phyloP scores from a whole-genome alignment of 2,329 filamentous ascomycete species.

The Neonectria coccinea region DNA sequence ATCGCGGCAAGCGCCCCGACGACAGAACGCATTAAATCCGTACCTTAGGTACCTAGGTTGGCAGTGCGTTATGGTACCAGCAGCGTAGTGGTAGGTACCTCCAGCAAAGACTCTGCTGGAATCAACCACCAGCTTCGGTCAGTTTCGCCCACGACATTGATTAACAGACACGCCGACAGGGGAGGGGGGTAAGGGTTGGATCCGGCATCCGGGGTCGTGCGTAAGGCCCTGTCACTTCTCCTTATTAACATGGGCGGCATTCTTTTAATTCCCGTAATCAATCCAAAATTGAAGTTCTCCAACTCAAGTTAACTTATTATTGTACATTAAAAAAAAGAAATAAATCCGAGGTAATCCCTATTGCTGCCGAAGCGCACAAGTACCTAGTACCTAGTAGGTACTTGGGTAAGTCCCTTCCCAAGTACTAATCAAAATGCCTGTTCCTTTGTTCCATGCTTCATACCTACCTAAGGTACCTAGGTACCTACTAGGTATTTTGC shows the following conservation, averaged over 20 bases:
- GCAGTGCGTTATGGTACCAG: no score
- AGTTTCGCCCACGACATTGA: constrained; percentile 19
- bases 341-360: no score
- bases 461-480: no score
- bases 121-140: constrained; percentile 28
- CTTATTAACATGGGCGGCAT: no score
- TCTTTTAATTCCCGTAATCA: no score
- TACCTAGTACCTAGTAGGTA: no score
- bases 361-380: no score
- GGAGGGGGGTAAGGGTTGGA: neutral
- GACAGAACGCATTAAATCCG: neutral
- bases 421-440: neutral
- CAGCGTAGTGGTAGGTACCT: neutral
- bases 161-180: neutral
- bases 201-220: neutral
- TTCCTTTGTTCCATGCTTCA: neutral
- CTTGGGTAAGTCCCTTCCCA: no score
- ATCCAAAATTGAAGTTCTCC: no score
- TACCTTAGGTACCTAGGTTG: no score
- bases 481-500: neutral
- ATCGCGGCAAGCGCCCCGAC: constrained; percentile 1
- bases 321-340: no score
- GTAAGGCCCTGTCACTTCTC: neutral
- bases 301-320: no score
- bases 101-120: constrained; percentile 9